These are phyloP conservation scores for Ploettnerulaceae sp. DNA, from an alignment of 2,329 filamentous ascomycete species.

Conservation along the genomic window DNA sequence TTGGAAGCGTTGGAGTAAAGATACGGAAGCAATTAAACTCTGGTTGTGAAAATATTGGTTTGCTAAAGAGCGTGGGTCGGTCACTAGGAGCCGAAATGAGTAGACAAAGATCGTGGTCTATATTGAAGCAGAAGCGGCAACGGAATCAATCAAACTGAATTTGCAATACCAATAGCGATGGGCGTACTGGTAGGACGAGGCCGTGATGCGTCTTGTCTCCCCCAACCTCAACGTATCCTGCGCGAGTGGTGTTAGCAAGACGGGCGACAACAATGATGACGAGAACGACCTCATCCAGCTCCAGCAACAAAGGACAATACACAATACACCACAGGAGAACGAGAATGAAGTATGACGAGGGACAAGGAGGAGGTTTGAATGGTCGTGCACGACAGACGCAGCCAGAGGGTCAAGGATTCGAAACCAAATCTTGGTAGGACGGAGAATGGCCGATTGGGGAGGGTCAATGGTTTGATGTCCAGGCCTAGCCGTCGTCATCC, in stretches of 20 bases:
- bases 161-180: slow-evolving; percentile 21
- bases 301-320: slow-evolving; percentile 5
- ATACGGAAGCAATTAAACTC: slow-evolving; percentile 22
- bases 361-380: not conserved
- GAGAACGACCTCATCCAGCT: slow-evolving; percentile 17
- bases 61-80: slow-evolving; percentile 30
- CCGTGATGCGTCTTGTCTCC: not conserved
- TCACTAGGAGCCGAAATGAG: slow-evolving; percentile 29
- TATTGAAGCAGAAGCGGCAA: slow-evolving; percentile 8
- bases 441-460: slow-evolving; percentile 10
- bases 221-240: slow-evolving; percentile 12
- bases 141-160: slow-evolving; percentile 14
- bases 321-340: slow-evolving; percentile 4
- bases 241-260: slow-evolving; percentile 14
- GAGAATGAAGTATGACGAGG: not conserved
- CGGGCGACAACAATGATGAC: too few relatives aligned
- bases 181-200: slow-evolving; percentile 9
- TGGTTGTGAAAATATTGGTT: slow-evolving; percentile 17
- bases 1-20: slow-evolving; percentile 4
- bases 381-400: not conserved
- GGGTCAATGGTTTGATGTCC: slow-evolving; percentile 7
- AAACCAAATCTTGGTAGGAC: slow-evolving; percentile 16
- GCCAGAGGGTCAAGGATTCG: slow-evolving; percentile 11
- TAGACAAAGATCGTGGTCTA: slow-evolving; percentile 25
- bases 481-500: slow-evolving; percentile 1